Base-by-base conservation (phyloP, 164 flowering plant species). In the Magnolia sinica region DNA sequence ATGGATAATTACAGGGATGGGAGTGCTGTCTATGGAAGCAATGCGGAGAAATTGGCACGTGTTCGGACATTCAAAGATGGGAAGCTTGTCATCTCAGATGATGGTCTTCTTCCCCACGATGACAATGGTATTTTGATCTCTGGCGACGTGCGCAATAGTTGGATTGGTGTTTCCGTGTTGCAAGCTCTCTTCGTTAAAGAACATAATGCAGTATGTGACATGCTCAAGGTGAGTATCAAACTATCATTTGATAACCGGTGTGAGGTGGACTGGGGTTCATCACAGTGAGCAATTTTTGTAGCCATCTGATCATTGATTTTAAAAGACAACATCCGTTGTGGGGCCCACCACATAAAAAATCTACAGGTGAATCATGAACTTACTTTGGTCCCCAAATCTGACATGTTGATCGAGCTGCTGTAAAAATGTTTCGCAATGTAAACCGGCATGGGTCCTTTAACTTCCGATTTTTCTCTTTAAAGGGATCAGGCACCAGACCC, bases 151-250 rank as follows among this genome's bases (percentile, higher is more conserved):
- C 82, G 89, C 2, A 87, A 87, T 74, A 72, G 77, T 23, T 87
- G 89, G 89, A 80, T 81, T 2, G 89, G 89, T 0, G 78, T 84
- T 31, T 81, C 87, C 0, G 70, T 78, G 3, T 76, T 87, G 75
- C 88, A 85, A 49, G 87, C 89, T 76, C 79, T 85, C 31, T 87
- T 87, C 37, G 76, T 87, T 65, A 75, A 78, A 66, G 89, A 87
- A 58, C 88, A 87, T 64, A 87, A 87, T 74, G 81, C 85, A 0
- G 79, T 87, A 0, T 87, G 89, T 49, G 87, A 87, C 50, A 55
- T 70, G 64, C 83, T 87, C 24, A 82, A 85, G 80, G 89, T 86
- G 59, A 27, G 23, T 19, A 22, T n/a, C 6, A 19, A 64, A 20
- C 29, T 59, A 37, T 37, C 45, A 5, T 37, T 37, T 37, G 45